Evolutionary conservation across 352 stramenopile genomes (phyloP), one percentile per base, ranked within the genome.

Genomic region (Globisporangium solare): DNA sequence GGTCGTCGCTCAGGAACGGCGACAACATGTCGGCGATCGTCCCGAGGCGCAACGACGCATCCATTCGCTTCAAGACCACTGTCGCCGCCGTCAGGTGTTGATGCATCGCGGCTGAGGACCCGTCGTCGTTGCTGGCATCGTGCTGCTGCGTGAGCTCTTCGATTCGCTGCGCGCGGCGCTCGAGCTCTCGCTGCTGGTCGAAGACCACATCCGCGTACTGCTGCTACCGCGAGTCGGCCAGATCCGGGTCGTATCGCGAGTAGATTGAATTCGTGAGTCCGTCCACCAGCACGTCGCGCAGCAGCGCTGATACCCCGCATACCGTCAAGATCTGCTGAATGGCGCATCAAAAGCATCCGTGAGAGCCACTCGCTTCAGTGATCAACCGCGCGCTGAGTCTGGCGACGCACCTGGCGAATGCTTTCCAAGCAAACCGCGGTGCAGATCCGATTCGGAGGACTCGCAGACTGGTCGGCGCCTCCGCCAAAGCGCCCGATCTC

Each of bases 231-330:
- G 74, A 54, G n/a, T 60, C 73, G 6, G 47, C 24, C 31, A 75
- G 57, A 5, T 66, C 64, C 0, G 69, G 64, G 37, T 85, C 72
- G 59, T 83, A 92, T 6, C 59, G 56, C 1, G 46, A 37, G 43
- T 86, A 89, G 18, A 89, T 72, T 8, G 75, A 88, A 59, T 92
- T 87, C 27, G 74, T 69, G 3, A 92, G 61, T 0, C 74, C 77
- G 10, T 72, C 76, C 1, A 88, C 20, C 4, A 92, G 55, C 11
- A 88, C 24, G 17, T 71, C 78, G 1, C 57, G 58, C 21, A 90
- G 49, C 51, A 80, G 56, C 22, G 59, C 35, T 2, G 71, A 78
- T 6, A 67, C 65, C 13, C 74, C 75, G 49, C 67, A 79, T 14
- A 53, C 54, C 10, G 51, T 31, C 6, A 71, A 58, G 39, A 83